A percentile compares a stretch with the other conserved stretches of the same genome.
Conservation (phyloP, 768 basidiomycete species). For the Russula vinacea region DNA sequence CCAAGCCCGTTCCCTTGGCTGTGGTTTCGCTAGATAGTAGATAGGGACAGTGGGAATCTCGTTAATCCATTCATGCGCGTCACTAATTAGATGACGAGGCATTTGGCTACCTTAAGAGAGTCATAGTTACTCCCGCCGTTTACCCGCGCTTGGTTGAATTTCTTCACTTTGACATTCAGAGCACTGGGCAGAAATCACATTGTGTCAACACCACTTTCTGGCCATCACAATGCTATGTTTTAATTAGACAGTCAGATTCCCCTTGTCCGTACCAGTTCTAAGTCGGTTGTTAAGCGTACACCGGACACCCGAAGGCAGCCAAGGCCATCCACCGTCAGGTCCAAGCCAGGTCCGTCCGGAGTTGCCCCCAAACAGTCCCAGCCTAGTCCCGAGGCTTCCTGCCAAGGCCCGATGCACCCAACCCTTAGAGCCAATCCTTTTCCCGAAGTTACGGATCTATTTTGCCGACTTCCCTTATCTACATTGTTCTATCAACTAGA, state of each 20-base stretch:
- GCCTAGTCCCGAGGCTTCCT: conserved; percentile 66
- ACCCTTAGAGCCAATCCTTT: no score
- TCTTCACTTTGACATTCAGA: conserved; percentile 81
- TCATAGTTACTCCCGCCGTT: conserved; percentile 43
- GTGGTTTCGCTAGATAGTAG: no score
- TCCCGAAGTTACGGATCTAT: conserved; percentile 52
- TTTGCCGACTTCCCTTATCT: conserved; percentile 81
- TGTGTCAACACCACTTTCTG: conserved; percentile 75
- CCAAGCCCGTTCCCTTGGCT: no score
- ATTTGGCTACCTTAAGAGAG: no score
- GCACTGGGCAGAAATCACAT: conserved; percentile 83
- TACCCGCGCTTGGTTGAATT: conserved; percentile 78
- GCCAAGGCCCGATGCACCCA: conserved; percentile 39
- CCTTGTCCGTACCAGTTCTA: conserved; percentile 78
- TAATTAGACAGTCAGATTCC: conserved; percentile 84
- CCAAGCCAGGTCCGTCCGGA: conserved; percentile 43
- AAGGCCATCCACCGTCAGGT: conserved; percentile 45
- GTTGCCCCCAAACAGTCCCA: conserved; percentile 67
- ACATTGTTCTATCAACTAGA: conserved; percentile 78
- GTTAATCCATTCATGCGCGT: no score
- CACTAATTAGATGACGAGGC: no score
- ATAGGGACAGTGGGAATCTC: no score
- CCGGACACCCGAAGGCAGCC: conserved; percentile 60
- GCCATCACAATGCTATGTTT: conserved; percentile 79
- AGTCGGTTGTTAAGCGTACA: conserved; percentile 63